Evolutionary conservation across 78 protist genomes (phyloP), one percentile per base, ranked within the genome.

Genomic region (Dictyostelium discoideum): DNA sequence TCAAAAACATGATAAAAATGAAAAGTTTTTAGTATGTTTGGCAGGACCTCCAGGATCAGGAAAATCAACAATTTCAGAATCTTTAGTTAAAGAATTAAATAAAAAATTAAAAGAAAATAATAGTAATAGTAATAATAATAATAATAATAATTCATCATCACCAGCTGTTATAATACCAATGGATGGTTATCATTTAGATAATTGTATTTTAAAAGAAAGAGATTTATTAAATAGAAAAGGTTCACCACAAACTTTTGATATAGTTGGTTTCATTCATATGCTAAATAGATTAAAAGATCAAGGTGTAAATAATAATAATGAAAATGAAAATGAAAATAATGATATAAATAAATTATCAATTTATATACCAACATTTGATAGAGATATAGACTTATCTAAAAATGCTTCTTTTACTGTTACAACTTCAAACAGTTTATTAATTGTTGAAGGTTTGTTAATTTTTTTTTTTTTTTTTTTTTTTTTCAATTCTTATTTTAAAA

Each of bases 111-210:
- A 2, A 13, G 29, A 46, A 14, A 39, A 48, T 18, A 40, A 24
- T 2, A 72, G 8, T n/a, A 72, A 29, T 32, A 44, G 13, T 60
- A 60, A 60, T 60, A 60, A 60, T 60, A 60, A 60, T 60, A 60
- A 60, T 60, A 60, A 60, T 60, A 60, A 60, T 60, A 67, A 32
- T 32, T 32, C 37, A 32, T n/a, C 40, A 69, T n/a, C 40, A 69
- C 8, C 20, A n/a, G 85, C 94, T 5, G 60, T 50, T 3, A 60
- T 89, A 5, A 82, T 89, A 69, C 86, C 94, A 26, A 89, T 89
- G 94, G 94, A 89, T 82, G 94, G 94, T 2, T 89, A 22, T 69
- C 94, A 89, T 72, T 29, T 89, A 26, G 94, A 89, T 81, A 89
- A 89, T 48, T 24, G 84, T 7, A 69, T 89, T 42, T 72, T 89